A percentile compares a stretch with the other conserved stretches of the same genome.
phyloP scores from a whole-genome alignment of 345 rosid genomes.

The Pistacia integerrima region DNA sequence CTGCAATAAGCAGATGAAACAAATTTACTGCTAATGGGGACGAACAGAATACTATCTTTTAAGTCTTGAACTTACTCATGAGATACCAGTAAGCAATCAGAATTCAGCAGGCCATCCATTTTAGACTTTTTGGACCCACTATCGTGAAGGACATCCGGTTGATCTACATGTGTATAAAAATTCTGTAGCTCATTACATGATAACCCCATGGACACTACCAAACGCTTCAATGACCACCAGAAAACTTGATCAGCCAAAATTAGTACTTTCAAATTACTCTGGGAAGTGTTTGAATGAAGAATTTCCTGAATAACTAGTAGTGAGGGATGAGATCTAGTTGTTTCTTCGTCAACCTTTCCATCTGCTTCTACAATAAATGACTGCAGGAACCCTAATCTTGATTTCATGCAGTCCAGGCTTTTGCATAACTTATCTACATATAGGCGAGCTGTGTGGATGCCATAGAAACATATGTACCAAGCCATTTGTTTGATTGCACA shows the following conservation, averaged over 20 bases:
- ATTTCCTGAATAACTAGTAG: constrained; percentile 47
- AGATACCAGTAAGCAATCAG: constrained; percentile 53
- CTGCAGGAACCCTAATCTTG: constrained; percentile 48
- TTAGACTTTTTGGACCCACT: constrained; percentile 17
- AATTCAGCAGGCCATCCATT: constrained; percentile 32
- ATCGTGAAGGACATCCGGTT: constrained; percentile 27
- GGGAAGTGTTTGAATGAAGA: constrained; percentile 37
- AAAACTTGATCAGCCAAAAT: constrained; percentile 52
- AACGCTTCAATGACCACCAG: constrained; percentile 54
- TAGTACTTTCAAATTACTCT: constrained; percentile 40
- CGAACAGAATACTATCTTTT: neutral
- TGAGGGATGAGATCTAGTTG: constrained; percentile 53
- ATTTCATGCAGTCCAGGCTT: constrained; percentile 41
- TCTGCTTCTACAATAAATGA: constrained; percentile 38
- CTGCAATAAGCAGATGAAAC: neutral
- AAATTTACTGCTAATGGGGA: neutral
- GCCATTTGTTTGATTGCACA: constrained; percentile 61
- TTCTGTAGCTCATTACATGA: constrained; percentile 41
- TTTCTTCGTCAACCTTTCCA: constrained; percentile 32
- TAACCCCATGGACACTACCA: constrained; percentile 51
- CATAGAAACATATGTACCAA: constrained; percentile 64
- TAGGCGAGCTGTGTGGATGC: constrained; percentile 48
- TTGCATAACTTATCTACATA: constrained; percentile 47
- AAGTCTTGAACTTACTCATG: constrained; percentile 48
- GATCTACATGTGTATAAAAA: constrained; percentile 26